These are phyloP conservation scores for Colletotrichum spinosum DNA, from an alignment of 2,329 filamentous ascomycete species.

Conservation along the genomic window DNA sequence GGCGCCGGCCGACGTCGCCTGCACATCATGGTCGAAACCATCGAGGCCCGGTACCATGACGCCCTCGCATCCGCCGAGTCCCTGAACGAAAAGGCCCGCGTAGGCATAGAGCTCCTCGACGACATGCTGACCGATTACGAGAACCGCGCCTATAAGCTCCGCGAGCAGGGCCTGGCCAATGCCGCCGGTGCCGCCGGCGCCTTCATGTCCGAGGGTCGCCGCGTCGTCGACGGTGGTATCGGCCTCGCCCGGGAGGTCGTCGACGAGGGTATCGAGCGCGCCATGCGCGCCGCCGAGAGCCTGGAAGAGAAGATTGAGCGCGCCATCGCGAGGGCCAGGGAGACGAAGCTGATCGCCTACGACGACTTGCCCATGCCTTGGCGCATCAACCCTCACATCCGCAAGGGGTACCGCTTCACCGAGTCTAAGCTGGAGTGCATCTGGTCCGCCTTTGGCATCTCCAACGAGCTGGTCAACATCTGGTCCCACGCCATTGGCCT, in stretches of 20 bases:
- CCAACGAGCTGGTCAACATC: conserved; percentile 97
- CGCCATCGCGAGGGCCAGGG: conserved; percentile 79
- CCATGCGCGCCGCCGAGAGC: conserved; percentile 83
- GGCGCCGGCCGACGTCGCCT: conserved; percentile 87
- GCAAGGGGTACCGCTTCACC: conserved; percentile 90
- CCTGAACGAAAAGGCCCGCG: conserved; percentile 89
- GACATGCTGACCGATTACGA: conserved; percentile 89
- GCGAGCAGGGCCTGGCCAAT: conserved; percentile 78
- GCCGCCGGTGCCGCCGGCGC: conserved; percentile 75
- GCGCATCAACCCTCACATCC: conserved; percentile 95
- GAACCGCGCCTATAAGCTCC: conserved; percentile 80
- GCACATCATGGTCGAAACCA: conserved; percentile 90
- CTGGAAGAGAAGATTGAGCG: conserved; percentile 87
- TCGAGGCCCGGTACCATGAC: conserved; percentile 89
- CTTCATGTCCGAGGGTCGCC: conserved; percentile 81
- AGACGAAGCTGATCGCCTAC: conserved; percentile 87
- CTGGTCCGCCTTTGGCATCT: conserved; percentile 83
- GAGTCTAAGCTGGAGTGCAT: conserved; percentile 92
- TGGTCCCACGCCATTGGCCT: conserved; percentile 95
- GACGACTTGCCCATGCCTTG: conserved; percentile 92
- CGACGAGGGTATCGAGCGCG: conserved; percentile 84
- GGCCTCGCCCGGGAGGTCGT: conserved; percentile 80
- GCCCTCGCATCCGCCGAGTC: conserved; percentile 87
- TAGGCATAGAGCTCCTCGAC: conserved; percentile 89
- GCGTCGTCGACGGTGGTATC: conserved; percentile 83